These are phyloP conservation scores for Pelargonium citronellum DNA, from an alignment of 441 rosid species.

Conservation along the genomic window DNA sequence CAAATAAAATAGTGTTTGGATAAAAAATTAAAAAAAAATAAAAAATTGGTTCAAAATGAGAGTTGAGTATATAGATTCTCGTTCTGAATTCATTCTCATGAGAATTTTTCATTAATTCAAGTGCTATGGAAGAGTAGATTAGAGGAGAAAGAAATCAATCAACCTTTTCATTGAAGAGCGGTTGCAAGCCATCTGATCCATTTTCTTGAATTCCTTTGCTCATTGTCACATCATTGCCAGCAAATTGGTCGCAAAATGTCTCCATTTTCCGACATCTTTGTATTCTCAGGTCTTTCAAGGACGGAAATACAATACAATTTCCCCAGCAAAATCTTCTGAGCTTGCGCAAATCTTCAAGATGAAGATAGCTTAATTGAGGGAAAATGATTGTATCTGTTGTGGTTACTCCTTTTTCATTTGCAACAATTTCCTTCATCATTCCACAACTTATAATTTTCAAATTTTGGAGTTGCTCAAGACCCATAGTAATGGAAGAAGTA, in stretches of 20 bases:
- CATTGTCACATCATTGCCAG: not conserved
- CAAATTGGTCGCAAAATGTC: not conserved
- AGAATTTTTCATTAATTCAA: too few species aligned
- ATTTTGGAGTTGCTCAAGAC: too few species aligned
- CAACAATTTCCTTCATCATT: constrained; percentile 11
- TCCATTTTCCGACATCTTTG: too few species aligned
- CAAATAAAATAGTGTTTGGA: too few species aligned
- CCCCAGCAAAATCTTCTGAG: not conserved
- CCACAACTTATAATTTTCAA: not conserved
- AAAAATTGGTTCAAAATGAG: too few species aligned
- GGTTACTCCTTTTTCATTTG: not conserved
- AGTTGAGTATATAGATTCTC: too few species aligned
- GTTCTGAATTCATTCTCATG: too few species aligned
- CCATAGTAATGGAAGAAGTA: not conserved
- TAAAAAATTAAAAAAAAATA: too few species aligned
- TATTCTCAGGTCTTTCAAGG: too few species aligned
- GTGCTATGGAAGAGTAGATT: too few species aligned
- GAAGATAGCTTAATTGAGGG: not conserved
- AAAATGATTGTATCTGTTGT: not conserved
- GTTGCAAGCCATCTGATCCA: not conserved
- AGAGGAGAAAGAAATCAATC: too few species aligned
- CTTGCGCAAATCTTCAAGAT: not conserved
- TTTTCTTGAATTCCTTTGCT: not conserved
- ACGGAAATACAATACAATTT: too few species aligned
- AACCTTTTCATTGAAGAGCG: constrained; percentile 1